Conservation (phyloP, 768 basidiomycete genomes). For the Russula ochroleuca region DNA sequence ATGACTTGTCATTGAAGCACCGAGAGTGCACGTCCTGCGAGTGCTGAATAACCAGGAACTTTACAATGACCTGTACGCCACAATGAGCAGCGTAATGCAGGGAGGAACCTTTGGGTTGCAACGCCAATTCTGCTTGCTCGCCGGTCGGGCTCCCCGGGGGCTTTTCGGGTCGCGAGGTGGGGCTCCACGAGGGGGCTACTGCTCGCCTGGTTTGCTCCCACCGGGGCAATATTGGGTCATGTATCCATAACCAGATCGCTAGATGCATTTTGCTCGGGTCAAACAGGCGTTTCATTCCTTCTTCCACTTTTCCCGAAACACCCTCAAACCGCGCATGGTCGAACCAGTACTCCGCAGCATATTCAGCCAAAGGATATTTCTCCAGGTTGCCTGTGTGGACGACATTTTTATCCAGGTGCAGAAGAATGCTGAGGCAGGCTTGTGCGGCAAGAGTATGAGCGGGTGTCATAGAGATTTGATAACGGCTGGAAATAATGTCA, state of each 20-base stretch:
- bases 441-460: neutral
- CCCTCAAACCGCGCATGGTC: neutral
- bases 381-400: neutral
- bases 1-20: neutral
- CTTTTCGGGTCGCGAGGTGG: neutral
- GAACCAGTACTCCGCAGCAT: conserved; percentile 8
- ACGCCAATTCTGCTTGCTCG: too few relatives aligned
- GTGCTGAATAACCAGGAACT: neutral
- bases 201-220: neutral
- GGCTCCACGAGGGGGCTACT: too few relatives aligned
- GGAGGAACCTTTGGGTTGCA: neutral
- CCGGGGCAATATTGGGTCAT: neutral
- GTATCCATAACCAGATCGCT: neutral
- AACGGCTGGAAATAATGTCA: neutral
- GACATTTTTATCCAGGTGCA: neutral
- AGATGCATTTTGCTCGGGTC: neutral
- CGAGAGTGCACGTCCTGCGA: neutral
- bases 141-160: too few relatives aligned
- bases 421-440: neutral
- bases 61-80: neutral
- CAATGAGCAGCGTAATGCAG: neutral
- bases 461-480: neutral
- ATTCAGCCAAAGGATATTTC: neutral
- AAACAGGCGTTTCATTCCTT: neutral
- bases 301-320: neutral